Conservation (phyloP, 106 monocot species). For the Platanthera guangdongensis region DNA sequence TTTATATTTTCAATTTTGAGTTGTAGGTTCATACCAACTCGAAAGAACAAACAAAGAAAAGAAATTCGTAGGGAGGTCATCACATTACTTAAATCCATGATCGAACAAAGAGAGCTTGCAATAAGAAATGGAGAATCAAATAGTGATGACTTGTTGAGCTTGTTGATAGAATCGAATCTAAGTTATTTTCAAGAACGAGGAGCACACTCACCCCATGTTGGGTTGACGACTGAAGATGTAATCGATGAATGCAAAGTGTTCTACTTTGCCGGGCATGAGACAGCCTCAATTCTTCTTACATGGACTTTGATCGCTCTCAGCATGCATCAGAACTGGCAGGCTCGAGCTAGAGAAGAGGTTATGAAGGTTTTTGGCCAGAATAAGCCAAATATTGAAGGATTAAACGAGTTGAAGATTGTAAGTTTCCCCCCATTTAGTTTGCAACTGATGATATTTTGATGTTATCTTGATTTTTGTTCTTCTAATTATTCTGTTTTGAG, state of each 20-base stretch:
- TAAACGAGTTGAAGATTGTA: conserved; percentile 34
- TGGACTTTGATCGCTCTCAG: conserved; percentile 38
- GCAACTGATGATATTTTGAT: too few species aligned
- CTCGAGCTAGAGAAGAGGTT: conserved; percentile 44
- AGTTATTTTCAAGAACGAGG: neutral
- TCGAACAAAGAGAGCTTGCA: conserved; percentile 20
- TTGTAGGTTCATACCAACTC: conserved; percentile 19
- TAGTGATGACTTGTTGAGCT: neutral
- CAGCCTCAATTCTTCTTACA: conserved; percentile 30
- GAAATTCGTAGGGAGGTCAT: conserved; percentile 24
- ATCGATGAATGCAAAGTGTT: conserved; percentile 49
- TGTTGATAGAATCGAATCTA: conserved; percentile 10
- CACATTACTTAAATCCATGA: conserved; percentile 21
- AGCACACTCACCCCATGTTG: neutral
- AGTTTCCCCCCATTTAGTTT: neutral
- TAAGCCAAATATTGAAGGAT: conserved; percentile 25
- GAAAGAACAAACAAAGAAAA: conserved; percentile 28
- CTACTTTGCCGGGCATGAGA: conserved; percentile 50
- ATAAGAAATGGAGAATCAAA: conserved; percentile 15
- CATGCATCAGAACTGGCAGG: conserved; percentile 41
- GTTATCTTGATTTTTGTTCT: too few species aligned
- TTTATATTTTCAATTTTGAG: too few species aligned
- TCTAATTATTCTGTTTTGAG: too few species aligned
- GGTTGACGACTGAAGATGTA: conserved; percentile 37
- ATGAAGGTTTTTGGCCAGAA: conserved; percentile 26